Percentiles rank a stretch among this genome's conserved stretches.
phyloP scores from a whole-genome alignment of 169 alveolate genomes.

The Cryptosporidium ryanae region DNA sequence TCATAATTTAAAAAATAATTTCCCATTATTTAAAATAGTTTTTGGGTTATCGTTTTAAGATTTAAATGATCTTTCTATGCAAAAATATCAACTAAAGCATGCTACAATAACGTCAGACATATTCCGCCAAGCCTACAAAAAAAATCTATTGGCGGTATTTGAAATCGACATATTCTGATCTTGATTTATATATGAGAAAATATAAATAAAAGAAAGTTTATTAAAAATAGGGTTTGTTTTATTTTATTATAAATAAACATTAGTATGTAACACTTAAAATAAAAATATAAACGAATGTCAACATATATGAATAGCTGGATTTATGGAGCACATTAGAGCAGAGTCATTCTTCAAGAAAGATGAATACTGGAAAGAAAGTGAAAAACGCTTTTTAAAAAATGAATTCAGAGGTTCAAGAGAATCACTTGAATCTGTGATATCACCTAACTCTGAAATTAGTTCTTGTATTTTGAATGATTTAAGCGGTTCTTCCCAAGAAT shows the following conservation, averaged over 20 bases:
- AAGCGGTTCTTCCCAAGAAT: conserved; percentile 1
- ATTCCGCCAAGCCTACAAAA: background rate
- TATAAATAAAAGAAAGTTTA: background rate
- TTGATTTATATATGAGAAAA: background rate
- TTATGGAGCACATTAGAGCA: conserved; percentile 19
- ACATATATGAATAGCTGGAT: too few species aligned
- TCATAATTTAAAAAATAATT: too few species aligned
- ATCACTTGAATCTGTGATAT: conserved; percentile 44
- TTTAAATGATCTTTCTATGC: too few species aligned
- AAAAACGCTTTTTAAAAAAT: conserved; percentile 13
- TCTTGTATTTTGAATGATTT: conserved; percentile 1
- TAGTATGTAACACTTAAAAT: too few species aligned
- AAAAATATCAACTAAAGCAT: too few species aligned
- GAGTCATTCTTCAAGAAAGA: conserved; percentile 52
- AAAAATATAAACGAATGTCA: too few species aligned
- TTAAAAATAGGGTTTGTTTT: too few species aligned
- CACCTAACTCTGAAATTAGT: conserved; percentile 15
- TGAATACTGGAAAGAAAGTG: conserved; percentile 70
- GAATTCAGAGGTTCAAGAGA: conserved; percentile 60
- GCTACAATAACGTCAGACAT: too few species aligned
- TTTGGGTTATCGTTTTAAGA: too few species aligned
- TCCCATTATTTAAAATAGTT: too few species aligned
- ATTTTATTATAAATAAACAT: too few species aligned
- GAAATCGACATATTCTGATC: conserved; percentile 2
- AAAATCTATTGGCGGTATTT: conserved; percentile 3